Base-by-base conservation (phyloP, 2,329 filamentous ascomycete genomes). In the Aspergillus ustus region DNA sequence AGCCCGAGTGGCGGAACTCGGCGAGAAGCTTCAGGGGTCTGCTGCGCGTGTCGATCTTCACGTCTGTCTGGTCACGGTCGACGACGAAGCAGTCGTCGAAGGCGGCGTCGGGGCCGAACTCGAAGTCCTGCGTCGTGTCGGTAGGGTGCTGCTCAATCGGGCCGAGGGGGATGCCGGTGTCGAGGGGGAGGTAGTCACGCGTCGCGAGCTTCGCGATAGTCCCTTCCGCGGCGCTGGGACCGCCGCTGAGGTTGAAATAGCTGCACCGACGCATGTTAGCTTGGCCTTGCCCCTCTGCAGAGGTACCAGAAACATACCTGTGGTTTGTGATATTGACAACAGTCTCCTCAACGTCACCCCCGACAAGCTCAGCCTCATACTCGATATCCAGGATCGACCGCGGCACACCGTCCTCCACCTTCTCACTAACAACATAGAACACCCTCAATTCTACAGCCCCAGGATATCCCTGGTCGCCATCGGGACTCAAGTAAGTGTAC, bases 241-340 rank as follows among this genome's bases (percentile, higher is more conserved):
- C 77, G 44, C 78, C 79, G 46, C 80, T 81, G 29, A 96, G 85
- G 69, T 90, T 91, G 78, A 93, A 90, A 70, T 88, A 88, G 71
- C 86, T 88, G 61, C 44, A 13, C 20, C 29, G 8, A 44, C 31
- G 9, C 52, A 46, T 22, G 22, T 51, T 28, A 50, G 25, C 28
- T 19, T 31, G 17, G 11, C 1, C 22, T 9, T 49, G 6, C 1
- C 7, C 20, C 45, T 29, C 15, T 31, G 11, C 9, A 50, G 13
- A 28, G 28, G 31, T 43, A 20, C 4, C 8, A 20, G 31, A 13
- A 25, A 34, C 37, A 53, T 63, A 92, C 90, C 92, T 96, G 82
- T 99, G 94, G 81, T 98, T 99, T 53, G 95, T 98, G 80, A 98
- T 85, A 79, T 93, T 96, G 75, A 98, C 86, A 46, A 89, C 89